Base-by-base conservation (phyloP, 768 basidiomycete genomes). In the Flagelloscypha sp. region DNA sequence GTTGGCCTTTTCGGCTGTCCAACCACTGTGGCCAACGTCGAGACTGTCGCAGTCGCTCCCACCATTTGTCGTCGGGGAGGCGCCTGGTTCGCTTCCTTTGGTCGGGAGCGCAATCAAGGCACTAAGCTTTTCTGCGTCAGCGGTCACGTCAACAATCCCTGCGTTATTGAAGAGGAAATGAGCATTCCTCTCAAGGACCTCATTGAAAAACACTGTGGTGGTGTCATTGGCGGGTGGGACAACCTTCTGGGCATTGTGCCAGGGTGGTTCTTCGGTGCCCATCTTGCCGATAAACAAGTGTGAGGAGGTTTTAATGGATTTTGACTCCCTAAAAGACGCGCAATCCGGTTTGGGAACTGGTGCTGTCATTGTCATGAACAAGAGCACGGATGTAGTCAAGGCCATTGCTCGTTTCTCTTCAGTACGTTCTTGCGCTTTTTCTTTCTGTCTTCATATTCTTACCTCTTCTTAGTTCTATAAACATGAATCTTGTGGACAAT, bases 131-230 rank as follows among this genome's bases (percentile, higher is more conserved):
- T 78, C 64, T 97, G 94, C 60, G 84, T 99, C 49, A 87, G 84
- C 32, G 94, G 94, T 0, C 94, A 98, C 49, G 94, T 98, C 48
- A 97, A 97, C 64, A 95, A 94, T 59, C 94, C 94, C 1, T 94
- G 88, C 55, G 90, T 95, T 13, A 75, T 99, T 17, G 94, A 99
- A 65, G 94, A 99, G 60, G 94, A 98, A 69, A 99, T 98, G 94
- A 87, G 85, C 44, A 98, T 98, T 32, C 90, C 93, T 7, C 59
- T 97, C 44, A 81, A 83, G 59, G 94, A 99, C 31, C 68, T 98
- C 35, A 59, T 99, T 35, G 94, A 97, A 61, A 94, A 90, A 65
- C 94, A 99, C 59, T 94, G 92, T 52, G 94, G 94, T 15, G 94
- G 94, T 50, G 78, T 99, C 27, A 63, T 67, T 23, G 94, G 94